Conservation (phyloP, 148 eudicot species). For the Dianthus caryophyllus region DNA sequence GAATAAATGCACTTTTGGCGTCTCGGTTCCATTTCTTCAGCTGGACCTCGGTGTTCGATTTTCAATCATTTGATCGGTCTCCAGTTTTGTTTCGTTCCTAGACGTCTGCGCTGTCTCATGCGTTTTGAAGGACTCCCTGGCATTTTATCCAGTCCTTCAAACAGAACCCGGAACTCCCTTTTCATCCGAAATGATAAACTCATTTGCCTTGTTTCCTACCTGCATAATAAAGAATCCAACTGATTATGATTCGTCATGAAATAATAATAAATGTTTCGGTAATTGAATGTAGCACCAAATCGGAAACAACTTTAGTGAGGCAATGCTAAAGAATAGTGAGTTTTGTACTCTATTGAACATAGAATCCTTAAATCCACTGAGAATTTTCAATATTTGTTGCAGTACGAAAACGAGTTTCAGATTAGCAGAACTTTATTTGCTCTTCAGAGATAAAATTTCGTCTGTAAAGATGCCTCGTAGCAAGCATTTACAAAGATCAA, state of each 20-base stretch:
- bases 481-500: conserved; percentile 3
- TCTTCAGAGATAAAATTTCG: conserved; percentile 1
- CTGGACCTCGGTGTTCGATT: background rate
- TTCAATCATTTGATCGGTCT: too few species aligned
- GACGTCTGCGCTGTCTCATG: background rate
- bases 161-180: background rate
- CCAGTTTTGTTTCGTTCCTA: background rate
- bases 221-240: conserved; percentile 19
- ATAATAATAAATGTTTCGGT: too few species aligned
- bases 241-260: background rate
- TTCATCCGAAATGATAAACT: background rate
- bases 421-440: background rate
- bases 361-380: background rate
- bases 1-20: conserved; percentile 1
- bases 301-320: too few species aligned
- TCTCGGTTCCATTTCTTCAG: background rate
- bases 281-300: too few species aligned
- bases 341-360: background rate
- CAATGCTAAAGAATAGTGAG: too few species aligned
- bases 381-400: too few species aligned
- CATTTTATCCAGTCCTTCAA: background rate
- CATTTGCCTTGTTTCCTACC: conserved; percentile 30
- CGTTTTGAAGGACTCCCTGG: background rate
- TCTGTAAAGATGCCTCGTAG: too few species aligned
- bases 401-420: too few species aligned